These are phyloP conservation scores for Microbotryomycetes sp. DNA, from an alignment of 1,284 basidiomycete species.

Conservation along the genomic window DNA sequence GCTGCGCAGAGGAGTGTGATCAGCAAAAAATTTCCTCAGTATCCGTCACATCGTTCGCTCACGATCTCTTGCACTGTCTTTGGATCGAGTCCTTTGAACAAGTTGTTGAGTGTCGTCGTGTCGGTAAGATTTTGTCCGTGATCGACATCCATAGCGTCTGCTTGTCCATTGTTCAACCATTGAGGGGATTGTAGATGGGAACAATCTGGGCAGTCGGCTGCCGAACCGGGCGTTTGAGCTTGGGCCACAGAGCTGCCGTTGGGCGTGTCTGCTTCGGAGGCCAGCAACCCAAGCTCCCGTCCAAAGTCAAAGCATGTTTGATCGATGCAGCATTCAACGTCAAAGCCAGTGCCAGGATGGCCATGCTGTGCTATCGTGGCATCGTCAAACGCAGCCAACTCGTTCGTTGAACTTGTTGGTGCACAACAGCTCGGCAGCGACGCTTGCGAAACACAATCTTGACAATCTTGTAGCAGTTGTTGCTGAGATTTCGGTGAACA, in stretches of 20 bases:
- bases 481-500: no score
- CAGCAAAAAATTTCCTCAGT: no score
- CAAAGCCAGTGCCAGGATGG: neutral
- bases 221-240: neutral
- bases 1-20: no score
- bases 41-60: no score
- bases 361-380: no score
- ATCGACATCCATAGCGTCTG: neutral
- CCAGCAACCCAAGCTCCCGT: neutral
- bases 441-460: no score
- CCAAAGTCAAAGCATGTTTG: neutral
- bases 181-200: neutral
- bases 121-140: neutral
- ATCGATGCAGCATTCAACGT: neutral
- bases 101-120: neutral
- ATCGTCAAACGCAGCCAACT: no score
- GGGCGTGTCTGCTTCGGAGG: no score
- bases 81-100: conserved; percentile 24
- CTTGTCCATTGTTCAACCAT: neutral
- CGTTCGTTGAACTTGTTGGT: no score
- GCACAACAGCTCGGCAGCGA: no score
- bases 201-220: neutral
- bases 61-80: conserved; percentile 30
- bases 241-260: neutral
- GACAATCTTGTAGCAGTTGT: no score